A percentile compares a stretch with the other conserved stretches of the same genome.
Conservation (phyloP, 768 basidiomycete genomes). For the Trametopsis cervina region DNA sequence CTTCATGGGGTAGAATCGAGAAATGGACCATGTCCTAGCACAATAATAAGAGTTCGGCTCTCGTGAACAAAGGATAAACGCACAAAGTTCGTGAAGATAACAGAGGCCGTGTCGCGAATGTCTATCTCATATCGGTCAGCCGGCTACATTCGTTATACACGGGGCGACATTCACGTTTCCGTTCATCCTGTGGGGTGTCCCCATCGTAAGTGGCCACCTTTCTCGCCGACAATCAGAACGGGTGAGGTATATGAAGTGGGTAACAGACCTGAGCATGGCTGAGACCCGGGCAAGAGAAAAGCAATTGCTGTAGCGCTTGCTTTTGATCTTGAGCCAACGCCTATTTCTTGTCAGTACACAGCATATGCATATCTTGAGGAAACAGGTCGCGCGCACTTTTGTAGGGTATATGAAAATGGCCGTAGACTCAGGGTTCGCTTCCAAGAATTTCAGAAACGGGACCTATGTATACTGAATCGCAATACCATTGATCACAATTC, state of each 20-base stretch:
- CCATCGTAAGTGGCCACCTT: conserved; percentile 82
- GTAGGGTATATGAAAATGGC: conserved; percentile 88
- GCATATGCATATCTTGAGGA: too few species aligned
- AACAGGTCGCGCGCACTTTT: conserved; percentile 41
- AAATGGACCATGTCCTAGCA: conserved; percentile 77
- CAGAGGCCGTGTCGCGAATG: conserved; percentile 66
- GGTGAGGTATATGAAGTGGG: background rate
- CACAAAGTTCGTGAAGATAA: conserved; percentile 89
- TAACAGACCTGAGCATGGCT: conserved; percentile 44
- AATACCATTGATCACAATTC: too few species aligned
- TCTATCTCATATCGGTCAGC: conserved; percentile 30
- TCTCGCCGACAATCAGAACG: background rate
- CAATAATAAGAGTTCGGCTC: conserved; percentile 7
- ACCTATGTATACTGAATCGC: conserved; percentile 53
- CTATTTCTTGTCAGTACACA: too few species aligned
- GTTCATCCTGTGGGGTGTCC: conserved; percentile 68
- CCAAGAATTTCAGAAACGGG: conserved; percentile 60
- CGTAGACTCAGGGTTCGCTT: conserved; percentile 52
- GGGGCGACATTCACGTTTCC: conserved; percentile 54
- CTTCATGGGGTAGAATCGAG: conserved; percentile 80
- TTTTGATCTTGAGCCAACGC: conserved; percentile 89
- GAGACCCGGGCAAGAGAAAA: conserved; percentile 55
- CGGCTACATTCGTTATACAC: background rate
- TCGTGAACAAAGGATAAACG: conserved; percentile 13
- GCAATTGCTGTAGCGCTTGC: conserved; percentile 57